Evolutionary conservation across 805 yeast species (phyloP), one percentile per base, ranked within the genome.

Genomic region (Candida endomychidarum): DNA sequence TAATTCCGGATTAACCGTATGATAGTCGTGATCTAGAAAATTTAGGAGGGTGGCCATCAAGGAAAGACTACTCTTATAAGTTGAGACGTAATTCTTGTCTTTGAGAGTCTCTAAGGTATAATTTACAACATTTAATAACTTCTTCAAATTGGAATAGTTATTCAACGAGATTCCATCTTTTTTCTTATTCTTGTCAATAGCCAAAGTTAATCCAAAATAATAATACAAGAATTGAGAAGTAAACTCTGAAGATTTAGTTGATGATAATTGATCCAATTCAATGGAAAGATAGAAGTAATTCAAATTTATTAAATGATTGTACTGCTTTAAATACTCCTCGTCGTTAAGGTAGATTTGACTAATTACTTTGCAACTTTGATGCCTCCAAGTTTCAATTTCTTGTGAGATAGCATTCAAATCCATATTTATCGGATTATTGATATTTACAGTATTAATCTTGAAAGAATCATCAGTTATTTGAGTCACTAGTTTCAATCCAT

Each of bases 171-270:
- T 26, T 26, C 51, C 51, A 14, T 52, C 39, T 8, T 42, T 45
- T 20, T 47, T 51, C 18, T 47, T 50, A 12, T 40, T 38, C 2
- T 58, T 56, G 18, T 41, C 35, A 15, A 27, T 33, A 9, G 54
- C 42, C 22, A 69, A 46, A 3, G 41, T 20, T 35, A 69, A 57
- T 10, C 67, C 54, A 44, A 67, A 68, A 9, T 66, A 64, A 46
- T 64, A 65, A 17, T 67, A 63, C 29, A 69, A 52, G 43, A 67
- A 69, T 43, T 69, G 74, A 12, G 67, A 53, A 6, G 71, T 60
- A 47, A 67, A 67, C 45, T 68, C 74, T 34, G 59, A 58, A 37
- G 65, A 60, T 41, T 68, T 67, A 12, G 63, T 60, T 4, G 60
- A 42, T 8, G 69, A 61, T 2, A 67, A 42, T 48, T 66, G 72